Conservation (phyloP, 805 yeast species). For the Starmerella bombicola region DNA sequence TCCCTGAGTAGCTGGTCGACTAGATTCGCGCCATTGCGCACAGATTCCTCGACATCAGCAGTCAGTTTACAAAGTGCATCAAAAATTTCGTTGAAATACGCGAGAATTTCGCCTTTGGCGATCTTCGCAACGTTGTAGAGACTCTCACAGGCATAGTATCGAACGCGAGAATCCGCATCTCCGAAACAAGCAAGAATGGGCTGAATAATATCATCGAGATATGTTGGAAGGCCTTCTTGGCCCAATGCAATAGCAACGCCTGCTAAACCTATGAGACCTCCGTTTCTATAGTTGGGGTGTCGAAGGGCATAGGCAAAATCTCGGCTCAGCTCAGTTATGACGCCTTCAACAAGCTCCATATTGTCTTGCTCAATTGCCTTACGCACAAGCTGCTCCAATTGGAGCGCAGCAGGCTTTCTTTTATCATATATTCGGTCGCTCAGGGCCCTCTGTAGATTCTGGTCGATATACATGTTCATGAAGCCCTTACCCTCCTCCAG, state of each 20-base stretch:
- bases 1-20: conserved; percentile 84
- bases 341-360: conserved; percentile 43
- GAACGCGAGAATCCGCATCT: conserved; percentile 92
- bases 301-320: conserved; percentile 74
- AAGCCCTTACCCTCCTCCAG: not conserved
- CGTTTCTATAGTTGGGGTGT: conserved; percentile 81
- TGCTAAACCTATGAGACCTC: conserved; percentile 90
- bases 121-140: conserved; percentile 92
- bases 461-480: conserved; percentile 38
- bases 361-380: conserved; percentile 51
- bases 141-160: conserved; percentile 94
- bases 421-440: conserved; percentile 65
- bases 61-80: conserved; percentile 83
- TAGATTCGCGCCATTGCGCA: conserved; percentile 89
- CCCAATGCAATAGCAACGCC: conserved; percentile 93
- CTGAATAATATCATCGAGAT: conserved; percentile 72
- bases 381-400: conserved; percentile 59
- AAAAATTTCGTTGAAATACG: conserved; percentile 87
- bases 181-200: conserved; percentile 93
- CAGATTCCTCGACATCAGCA: conserved; percentile 82
- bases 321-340: conserved; percentile 61
- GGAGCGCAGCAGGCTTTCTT: conserved; percentile 59
- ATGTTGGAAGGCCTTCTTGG: conserved; percentile 62
- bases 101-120: conserved; percentile 84
- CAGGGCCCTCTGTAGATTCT: conserved; percentile 52